Conservation (phyloP, 805 yeast species). For the Tetrapisispora taiwanensis region DNA sequence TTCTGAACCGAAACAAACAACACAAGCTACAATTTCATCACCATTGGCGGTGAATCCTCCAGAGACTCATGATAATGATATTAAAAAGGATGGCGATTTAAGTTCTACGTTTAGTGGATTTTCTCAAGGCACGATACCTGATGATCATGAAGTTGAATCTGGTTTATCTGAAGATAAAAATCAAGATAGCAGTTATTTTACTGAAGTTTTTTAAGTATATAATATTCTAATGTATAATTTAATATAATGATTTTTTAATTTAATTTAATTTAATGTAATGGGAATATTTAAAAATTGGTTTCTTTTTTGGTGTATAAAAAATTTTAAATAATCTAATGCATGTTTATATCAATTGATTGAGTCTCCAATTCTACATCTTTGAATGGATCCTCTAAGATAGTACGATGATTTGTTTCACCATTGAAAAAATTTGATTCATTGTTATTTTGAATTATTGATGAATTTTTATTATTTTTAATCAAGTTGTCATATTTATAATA, state of each 20-base stretch:
- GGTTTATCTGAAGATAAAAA: constrained; percentile 4
- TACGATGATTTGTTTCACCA: neutral
- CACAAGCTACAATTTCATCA: neutral
- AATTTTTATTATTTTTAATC: neutral
- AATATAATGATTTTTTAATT: neutral
- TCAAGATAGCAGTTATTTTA: constrained; percentile 17
- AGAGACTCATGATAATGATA: constrained; percentile 3
- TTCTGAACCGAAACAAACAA: neutral
- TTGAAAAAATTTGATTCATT: neutral
- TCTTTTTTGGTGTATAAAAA: no score
- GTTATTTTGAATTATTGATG: neutral
- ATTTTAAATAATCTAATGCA: neutral
- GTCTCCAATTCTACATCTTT: constrained; percentile 2
- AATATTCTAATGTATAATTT: neutral
- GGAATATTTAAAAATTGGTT: no score
- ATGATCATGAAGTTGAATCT: constrained; percentile 3
- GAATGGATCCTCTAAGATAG: constrained; percentile 1
- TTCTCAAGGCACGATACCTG: constrained; percentile 19
- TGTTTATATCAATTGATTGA: neutral
- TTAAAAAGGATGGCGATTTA: constrained; percentile 2
- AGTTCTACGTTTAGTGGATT: constrained; percentile 23
- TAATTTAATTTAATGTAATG: no score
- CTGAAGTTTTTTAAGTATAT: constrained; percentile 18
- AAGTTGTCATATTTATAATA: constrained; percentile 20
- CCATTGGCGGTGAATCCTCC: neutral